Base-by-base conservation (phyloP, 495 filamentous ascomycete genomes). In the Aspergillus sclerotioniger region DNA sequence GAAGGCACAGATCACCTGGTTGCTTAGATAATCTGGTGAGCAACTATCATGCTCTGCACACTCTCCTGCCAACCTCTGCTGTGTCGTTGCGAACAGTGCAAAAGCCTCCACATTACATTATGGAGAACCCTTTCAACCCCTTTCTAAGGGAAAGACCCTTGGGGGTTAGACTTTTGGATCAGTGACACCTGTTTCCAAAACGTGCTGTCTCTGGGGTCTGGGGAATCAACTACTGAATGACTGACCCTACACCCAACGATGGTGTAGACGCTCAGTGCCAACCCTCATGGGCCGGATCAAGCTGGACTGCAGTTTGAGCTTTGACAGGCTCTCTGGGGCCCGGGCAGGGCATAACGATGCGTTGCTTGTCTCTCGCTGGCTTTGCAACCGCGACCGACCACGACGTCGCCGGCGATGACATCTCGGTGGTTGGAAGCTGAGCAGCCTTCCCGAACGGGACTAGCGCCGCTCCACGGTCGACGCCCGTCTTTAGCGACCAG, bases 401-500 rank as follows among this genome's bases (percentile, higher is more conserved):
- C 47, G 17, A 31, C 15, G 3, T 41, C 32, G 32, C 28, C 16
- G 35, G 29, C 44, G 13, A 55, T 51, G 45, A 56, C 37, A 21
- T 46, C 57, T 58, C 44, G 20, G 53, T 54, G 57, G 61, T 29
- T 56, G 50, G 56, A 52, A 54, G 20, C 53, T 65, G 59, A 66
- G 57, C 49, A 67, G 53, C 39, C 39, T 64, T 60, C 74, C 71
- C 9, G 51, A 71, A 70, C 60, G 60, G 74, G 71, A 70, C 70
- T 77, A 77, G 74, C 70, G 71, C 52, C 61, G 60, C 60, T 66
- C 54, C 54, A 62, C 60, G 57, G 43, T 66, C 68, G 59, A 70
- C 66, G 62, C 66, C 47, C 65, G 63, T 71, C 71, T 72, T 75
- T 73, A 73, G 72, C 72, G 71, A 73, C 72, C 62, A 66, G 68